Base-by-base conservation (phyloP, 202 grass and related monocot species). In the Miscanthus sacchariflorus region DNA sequence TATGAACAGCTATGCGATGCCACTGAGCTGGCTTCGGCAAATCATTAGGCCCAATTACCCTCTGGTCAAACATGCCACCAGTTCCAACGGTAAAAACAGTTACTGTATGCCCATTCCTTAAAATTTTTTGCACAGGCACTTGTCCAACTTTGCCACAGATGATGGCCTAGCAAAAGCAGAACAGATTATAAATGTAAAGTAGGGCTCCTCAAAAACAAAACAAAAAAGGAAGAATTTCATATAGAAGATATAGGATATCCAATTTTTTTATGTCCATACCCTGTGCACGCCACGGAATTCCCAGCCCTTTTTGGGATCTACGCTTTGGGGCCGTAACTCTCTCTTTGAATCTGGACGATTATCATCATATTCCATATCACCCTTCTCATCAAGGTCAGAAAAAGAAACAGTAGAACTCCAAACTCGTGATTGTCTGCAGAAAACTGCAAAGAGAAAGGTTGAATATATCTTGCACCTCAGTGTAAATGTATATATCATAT, bases 1-100 rank as follows among this genome's bases (percentile, higher is more conserved):
- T 97, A 84, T 93, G 97, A 88, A 97, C 84, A 27, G 91, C 84
- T 88, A 97, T 89, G 50, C 97, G 88, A 80, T 99, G 97, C 97
- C 97, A 97, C 87, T 96, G 97, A 84, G 88, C 93, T 65, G 94
- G 97, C 84, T 87, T 96, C 12, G 90, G 97, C 59, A 92, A 84
- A 82, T 95, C 78, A 43, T 48, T 84, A 49, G 87, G 76, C 56
- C 84, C 90, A 87, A 79, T 80, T 70, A 97, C 70, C 77, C 97
- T 91, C 86, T 99, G 97, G 73, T 99, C 97, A 87, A 86, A 99
- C 93, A 99, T 93, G 84, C 94, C 97, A 66, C 97, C 94, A 73
- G 97, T 99, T 89, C 94, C 97, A 89, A 99, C 82, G 28, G 97
- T 97, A 69, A 99, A 99, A 88, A 93, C 76, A n/a, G 97, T 99